Evolutionary conservation across 441 rosid species (phyloP), one percentile per base, ranked within the genome.

Genomic region (Manihot esculenta): DNA sequence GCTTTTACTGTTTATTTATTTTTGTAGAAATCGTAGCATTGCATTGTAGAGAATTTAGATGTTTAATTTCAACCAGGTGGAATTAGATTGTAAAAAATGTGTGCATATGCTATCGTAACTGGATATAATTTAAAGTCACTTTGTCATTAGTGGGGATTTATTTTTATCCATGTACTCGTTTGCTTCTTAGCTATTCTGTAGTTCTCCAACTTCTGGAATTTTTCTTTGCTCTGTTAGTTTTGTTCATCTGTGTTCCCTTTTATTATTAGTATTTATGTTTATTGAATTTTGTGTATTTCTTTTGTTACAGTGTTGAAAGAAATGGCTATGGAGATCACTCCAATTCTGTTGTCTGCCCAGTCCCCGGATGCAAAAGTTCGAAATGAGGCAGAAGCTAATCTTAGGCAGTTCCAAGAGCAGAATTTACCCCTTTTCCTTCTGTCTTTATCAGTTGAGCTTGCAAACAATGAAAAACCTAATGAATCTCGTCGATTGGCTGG

Each of bases 401-500:
- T 93, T 38, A 81, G 76, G 78, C 91, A 85, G 68, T 88, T 89
- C 74, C 95, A 91, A 76, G 94, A 85, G 68, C 97, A 91, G 74
- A 91, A 86, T 77, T 70, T 91, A 79, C 91, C 95, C 2, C 85
- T 64, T 54, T 93, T 80, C 69, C 87, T 93, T 67, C 48, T 93
- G 14, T 89, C 97, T 2, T 64, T 93, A 68, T 88, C 97, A 1
- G 78, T 81, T 73, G 97, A 93, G 84, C 96, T 93, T 61, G 84
- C 92, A 33, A 87, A 87, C 81, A 82, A 87, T 64, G 91, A 80
- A 17, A 93, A 93, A 76, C 96, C 98, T 12, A 75, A 77, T 58
- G 97, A 89, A 78, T 89, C 95, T 30, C 97, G 97, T 68, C 80
- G 94, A 38, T 79, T 93, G 75, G 98, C 98, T 75, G 98, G 97